Evolutionary conservation across 2,329 filamentous ascomycete species (phyloP), one percentile per base, ranked within the genome.

Genomic region (Xylaria digitata): DNA sequence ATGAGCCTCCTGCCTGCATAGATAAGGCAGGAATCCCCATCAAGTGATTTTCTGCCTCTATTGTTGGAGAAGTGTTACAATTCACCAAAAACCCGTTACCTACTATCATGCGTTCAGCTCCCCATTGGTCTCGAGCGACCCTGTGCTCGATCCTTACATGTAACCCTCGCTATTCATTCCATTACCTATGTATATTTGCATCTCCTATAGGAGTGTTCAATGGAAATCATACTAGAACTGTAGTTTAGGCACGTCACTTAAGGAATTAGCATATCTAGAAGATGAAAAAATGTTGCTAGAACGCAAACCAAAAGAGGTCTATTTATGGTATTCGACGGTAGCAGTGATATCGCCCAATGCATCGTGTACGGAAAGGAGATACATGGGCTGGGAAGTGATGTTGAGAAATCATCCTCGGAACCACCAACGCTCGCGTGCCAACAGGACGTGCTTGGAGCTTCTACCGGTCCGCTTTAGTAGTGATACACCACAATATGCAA

Each of bases 401-500:
- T 34, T n/a, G 54, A 43, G 53, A 34, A n/a, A 43, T 46, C 7
- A 58, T 52, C 53, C 53, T 17, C 37, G 2, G 11, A 37, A 48
- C n/a, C 21, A 30, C 42, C 17, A 37, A 45, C 21, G 17, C 40
- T 23, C 48, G 19, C n/a, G 48, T 56, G 46, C 60, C 37, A 15
- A 55, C 23, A 13, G 49, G 30, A 52, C 48, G 30, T 43, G 32
- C 17, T 58, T 17, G 30, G 49, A 49, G 48, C 45, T n/a, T 15
- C 50, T 26, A 58, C 48, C 13, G n/a, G 23, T 34, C 55, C 49
- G 4, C 63, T 64, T 69, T 63, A 13, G 23, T 69, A 67, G 26
- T 67, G 56, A 45, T 67, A 67, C 67, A 67, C 32, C 64, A 55
- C 46, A 48, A 61, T 63, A 69, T 69, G 63, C 67, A 66, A 63